Evolutionary conservation across 2,329 filamentous ascomycete species (phyloP).

Genomic region (Colletotrichum caudatum): DNA sequence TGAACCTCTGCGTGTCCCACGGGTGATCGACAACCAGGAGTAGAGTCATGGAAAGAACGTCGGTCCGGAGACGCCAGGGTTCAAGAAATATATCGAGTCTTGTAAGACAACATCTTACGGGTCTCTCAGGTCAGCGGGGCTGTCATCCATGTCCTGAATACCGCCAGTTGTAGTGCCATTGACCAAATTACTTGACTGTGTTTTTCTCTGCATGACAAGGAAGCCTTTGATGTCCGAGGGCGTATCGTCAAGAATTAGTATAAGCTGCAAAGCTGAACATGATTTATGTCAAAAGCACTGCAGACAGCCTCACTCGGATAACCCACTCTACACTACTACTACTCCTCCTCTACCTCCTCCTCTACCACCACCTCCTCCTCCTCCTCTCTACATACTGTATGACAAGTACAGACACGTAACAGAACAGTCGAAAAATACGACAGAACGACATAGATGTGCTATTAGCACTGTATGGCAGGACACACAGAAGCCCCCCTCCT

Average conservation of each 20-base stretch:
- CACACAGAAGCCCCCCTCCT: too few species aligned
- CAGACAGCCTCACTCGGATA: neutral
- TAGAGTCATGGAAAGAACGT: neutral
- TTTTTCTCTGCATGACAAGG: neutral
- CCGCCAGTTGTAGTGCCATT: neutral
- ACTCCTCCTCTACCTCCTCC: too few species aligned
- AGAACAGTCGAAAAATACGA: too few species aligned
- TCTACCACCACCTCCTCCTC: too few species aligned
- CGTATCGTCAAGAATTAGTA: neutral
- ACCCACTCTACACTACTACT: too few species aligned
- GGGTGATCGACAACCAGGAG: neutral
- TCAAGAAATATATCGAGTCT: neutral
- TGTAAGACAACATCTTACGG: constrained; percentile 12
- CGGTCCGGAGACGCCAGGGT: neutral
- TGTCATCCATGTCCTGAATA: constrained; percentile 56
- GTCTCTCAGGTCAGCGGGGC: constrained; percentile 57
- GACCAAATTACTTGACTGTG: neutral
- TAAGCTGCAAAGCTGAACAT: neutral
- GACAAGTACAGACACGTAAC: too few species aligned
- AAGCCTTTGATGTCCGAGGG: neutral
- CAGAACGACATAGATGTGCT: too few species aligned
- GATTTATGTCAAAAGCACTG: neutral
- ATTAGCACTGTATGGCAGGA: too few species aligned
- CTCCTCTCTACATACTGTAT: too few species aligned
- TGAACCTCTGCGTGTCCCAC: neutral